phyloP scores from a whole-genome alignment of 108 stramenopile species.

The Cylindrotheca fusiformis region DNA sequence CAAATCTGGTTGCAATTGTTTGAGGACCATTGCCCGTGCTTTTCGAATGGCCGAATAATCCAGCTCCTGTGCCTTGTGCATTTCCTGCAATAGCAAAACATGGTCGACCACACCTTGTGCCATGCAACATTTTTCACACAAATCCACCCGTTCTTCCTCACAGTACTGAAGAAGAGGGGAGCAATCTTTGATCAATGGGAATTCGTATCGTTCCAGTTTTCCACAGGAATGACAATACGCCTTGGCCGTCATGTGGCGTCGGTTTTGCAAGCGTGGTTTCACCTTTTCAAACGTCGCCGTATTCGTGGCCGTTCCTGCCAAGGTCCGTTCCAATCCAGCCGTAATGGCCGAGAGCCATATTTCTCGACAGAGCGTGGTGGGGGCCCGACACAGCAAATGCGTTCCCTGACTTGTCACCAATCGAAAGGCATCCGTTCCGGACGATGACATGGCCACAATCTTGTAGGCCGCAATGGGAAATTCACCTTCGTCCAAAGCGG shows the following conservation, averaged over 20 bases:
- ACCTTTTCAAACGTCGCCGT: background rate
- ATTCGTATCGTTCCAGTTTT: slow-evolving; percentile 20
- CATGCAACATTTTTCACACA: slow-evolving; percentile 61
- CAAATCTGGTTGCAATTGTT: slow-evolving; percentile 12
- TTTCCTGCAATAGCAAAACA: slow-evolving; percentile 46
- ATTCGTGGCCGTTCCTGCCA: background rate
- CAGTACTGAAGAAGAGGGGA: slow-evolving; percentile 74
- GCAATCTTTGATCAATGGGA: slow-evolving; percentile 19
- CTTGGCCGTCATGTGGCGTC: background rate
- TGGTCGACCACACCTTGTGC: slow-evolving; percentile 73
- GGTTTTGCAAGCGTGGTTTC: background rate
- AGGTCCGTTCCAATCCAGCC: slow-evolving; percentile 63
- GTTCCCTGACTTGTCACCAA: slow-evolving; percentile 77
- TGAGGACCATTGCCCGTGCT: slow-evolving; percentile 30
- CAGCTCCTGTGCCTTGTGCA: slow-evolving; percentile 55
- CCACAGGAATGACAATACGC: slow-evolving; percentile 43
- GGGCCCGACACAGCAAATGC: slow-evolving; percentile 64
- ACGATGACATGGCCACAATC: slow-evolving; percentile 73
- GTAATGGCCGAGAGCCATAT: slow-evolving; percentile 75
- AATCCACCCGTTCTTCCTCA: slow-evolving; percentile 59
- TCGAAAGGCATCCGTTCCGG: slow-evolving; percentile 35
- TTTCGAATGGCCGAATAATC: slow-evolving; percentile 48
- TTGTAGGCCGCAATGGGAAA: slow-evolving; percentile 45
- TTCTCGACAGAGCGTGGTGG: slow-evolving; percentile 58
- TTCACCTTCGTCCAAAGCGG: slow-evolving; percentile 61